Conservation (phyloP, 116 monocot genomes). For the Iris pallida region DNA sequence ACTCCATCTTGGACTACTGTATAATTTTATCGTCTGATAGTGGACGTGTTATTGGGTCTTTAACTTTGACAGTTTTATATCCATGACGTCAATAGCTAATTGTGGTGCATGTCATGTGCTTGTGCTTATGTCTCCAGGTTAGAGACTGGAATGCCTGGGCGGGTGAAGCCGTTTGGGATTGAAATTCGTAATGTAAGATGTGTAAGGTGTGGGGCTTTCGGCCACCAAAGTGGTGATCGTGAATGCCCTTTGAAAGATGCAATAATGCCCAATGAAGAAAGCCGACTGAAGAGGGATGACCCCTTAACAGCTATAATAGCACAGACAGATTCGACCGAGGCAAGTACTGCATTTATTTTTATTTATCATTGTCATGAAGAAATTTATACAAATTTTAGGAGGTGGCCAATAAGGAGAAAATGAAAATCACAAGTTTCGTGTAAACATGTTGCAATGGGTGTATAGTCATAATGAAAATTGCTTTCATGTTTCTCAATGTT, state of each 20-base stretch:
- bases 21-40: not conserved
- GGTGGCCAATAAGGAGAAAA: not conserved
- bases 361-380: not conserved
- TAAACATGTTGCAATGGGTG: no score
- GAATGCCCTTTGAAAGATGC: conserved; percentile 92
- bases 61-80: not conserved
- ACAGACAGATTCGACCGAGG: conserved; percentile 72
- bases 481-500: no score
- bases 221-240: conserved; percentile 97
- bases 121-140: conserved; percentile 32
- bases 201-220: conserved; percentile 79
- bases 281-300: conserved; percentile 87
- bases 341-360: conserved; percentile 17
- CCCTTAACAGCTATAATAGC: conserved; percentile 87
- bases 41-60: not conserved
- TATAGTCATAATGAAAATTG: no score
- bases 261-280: conserved; percentile 96
- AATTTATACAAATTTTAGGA: not conserved
- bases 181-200: conserved; percentile 96
- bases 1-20: no score
- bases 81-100: not conserved
- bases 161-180: conserved; percentile 88
- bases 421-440: not conserved
- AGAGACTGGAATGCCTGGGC: conserved; percentile 79
- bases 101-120: not conserved